phyloP scores from a whole-genome alignment of 805 yeast species.

The Wickerhamiella sergipiensis region DNA sequence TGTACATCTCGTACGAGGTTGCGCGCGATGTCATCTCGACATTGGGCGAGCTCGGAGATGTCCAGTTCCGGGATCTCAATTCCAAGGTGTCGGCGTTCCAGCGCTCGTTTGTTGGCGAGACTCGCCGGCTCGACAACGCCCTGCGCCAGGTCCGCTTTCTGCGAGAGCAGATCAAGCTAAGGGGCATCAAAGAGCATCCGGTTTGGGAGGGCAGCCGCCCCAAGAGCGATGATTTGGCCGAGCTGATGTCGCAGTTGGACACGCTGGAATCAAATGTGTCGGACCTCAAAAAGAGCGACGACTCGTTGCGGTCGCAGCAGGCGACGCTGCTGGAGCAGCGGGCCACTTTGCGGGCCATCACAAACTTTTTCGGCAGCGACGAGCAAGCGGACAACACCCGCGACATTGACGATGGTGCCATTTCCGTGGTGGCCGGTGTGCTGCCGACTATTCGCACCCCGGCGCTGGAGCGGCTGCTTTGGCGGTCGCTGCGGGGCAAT shows the following conservation, averaged over 20 bases:
- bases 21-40: conserved; percentile 76
- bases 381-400: conserved; percentile 24
- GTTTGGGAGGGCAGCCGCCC: conserved; percentile 30
- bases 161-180: conserved; percentile 20
- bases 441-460: conserved; percentile 57
- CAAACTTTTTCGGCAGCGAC: conserved; percentile 27
- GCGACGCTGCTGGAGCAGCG: conserved; percentile 58
- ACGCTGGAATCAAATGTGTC: conserved; percentile 59
- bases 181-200: conserved; percentile 22
- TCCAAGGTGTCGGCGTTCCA: conserved; percentile 71
- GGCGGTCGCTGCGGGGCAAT: conserved; percentile 92
- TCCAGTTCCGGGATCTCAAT: conserved; percentile 86
- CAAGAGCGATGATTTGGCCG: conserved; percentile 48
- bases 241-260: conserved; percentile 45
- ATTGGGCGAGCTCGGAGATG: conserved; percentile 71
- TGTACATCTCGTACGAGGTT: conserved; percentile 82
- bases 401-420: conserved; percentile 17
- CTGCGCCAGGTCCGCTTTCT: conserved; percentile 61
- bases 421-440: conserved; percentile 58
- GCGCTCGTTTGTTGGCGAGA: conserved; percentile 79
- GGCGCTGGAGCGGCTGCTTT: conserved; percentile 65
- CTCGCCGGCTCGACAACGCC: conserved; percentile 70
- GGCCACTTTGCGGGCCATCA: conserved; percentile 40
- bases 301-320: conserved; percentile 47
- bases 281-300: conserved; percentile 58